These are phyloP conservation scores for Heliocybe sulcata DNA, from an alignment of 1,284 basidiomycete genomes.

Conservation along the genomic window DNA sequence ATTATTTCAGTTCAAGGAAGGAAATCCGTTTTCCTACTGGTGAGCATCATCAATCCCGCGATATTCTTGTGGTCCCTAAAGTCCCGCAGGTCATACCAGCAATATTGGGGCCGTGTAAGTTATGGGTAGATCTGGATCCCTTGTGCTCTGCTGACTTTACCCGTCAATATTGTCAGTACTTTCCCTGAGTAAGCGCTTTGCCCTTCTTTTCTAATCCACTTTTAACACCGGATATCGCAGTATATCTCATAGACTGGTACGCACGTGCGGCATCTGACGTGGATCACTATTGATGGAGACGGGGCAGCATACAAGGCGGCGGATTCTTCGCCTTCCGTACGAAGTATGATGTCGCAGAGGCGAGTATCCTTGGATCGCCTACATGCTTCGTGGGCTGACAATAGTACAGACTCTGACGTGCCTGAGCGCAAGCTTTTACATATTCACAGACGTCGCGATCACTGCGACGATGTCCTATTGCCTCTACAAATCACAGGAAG, in stretches of 20 bases:
- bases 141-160: background rate
- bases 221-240: background rate
- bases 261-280: background rate
- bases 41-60: background rate
- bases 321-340: too few species aligned
- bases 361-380: background rate
- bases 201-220: background rate
- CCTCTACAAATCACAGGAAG: background rate
- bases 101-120: background rate
- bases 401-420: background rate
- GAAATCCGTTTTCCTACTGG: background rate
- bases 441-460: background rate
- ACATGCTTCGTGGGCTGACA: background rate
- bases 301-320: too few species aligned
- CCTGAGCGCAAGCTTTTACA: background rate
- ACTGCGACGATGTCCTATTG: background rate
- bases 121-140: background rate
- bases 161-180: background rate
- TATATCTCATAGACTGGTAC: background rate
- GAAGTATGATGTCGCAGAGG: too few species aligned
- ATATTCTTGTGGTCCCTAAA: background rate
- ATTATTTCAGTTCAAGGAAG: background rate
- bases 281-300: too few species aligned
- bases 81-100: background rate
- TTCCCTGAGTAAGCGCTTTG: background rate